A percentile compares a stretch with the other conserved stretches of the same genome.
Evolutionary conservation across 331 rosid genomes (phyloP).

Genomic region (Malus hybrid): DNA sequence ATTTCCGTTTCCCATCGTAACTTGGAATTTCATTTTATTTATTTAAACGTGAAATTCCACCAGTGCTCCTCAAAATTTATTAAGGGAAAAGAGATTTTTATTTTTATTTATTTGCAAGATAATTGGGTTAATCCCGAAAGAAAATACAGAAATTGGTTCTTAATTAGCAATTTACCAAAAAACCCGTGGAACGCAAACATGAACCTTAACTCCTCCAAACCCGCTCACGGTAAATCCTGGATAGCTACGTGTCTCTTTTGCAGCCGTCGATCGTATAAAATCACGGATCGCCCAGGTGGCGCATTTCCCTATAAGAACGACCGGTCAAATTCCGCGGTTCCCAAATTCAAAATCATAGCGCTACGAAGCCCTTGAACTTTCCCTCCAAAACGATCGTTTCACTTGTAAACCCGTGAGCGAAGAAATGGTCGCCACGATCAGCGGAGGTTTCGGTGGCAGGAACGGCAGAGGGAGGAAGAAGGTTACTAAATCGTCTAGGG

Average conservation of each 20-base stretch:
- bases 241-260: too few relatives aligned
- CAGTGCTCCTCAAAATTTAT: too few relatives aligned
- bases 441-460: background rate
- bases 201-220: too few relatives aligned
- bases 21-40: too few relatives aligned
- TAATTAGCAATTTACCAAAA: fast-evolving
- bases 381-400: background rate
- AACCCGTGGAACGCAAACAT: fast-evolving
- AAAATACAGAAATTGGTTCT: too few relatives aligned
- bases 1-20: too few relatives aligned
- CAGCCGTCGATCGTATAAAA: too few relatives aligned
- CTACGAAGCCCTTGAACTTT: background rate
- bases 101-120: too few relatives aligned
- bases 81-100: too few relatives aligned
- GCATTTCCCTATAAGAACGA: background rate
- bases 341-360: background rate
- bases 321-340: background rate
- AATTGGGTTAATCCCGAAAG: too few relatives aligned
- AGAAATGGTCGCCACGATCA: background rate
- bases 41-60: too few relatives aligned
- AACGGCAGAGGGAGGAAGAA: background rate
- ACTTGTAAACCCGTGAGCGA: background rate
- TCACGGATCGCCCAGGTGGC: background rate
- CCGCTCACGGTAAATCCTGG: too few relatives aligned
- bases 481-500: background rate